phyloP scores from a whole-genome alignment of 106 monocot species.

The Dioscorea dumetorum region DNA sequence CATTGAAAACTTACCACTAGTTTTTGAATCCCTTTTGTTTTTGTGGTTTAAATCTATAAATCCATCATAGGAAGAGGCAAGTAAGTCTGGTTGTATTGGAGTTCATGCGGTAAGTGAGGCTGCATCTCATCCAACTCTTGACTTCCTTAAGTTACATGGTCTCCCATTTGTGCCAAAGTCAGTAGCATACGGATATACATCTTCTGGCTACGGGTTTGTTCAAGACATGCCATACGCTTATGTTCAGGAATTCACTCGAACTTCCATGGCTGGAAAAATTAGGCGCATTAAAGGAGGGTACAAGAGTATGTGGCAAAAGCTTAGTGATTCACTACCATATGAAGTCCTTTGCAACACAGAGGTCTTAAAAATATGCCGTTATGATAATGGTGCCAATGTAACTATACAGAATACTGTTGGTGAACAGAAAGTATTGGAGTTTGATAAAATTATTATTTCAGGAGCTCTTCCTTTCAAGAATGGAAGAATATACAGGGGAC shows the following conservation, averaged over 20 bases:
- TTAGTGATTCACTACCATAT: slow-evolving; percentile 37
- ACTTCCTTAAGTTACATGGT: slow-evolving; percentile 29
- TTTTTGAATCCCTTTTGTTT: not conserved
- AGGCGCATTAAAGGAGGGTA: slow-evolving; percentile 40
- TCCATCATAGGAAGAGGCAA: slow-evolving; percentile 36
- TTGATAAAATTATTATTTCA: slow-evolving; percentile 43
- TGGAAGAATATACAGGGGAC: slow-evolving; percentile 27
- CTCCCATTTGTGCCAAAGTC: slow-evolving; percentile 37
- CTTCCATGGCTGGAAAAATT: slow-evolving; percentile 59
- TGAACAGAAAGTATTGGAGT: slow-evolving; percentile 21
- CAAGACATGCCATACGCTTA: slow-evolving; percentile 65
- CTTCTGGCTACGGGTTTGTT: slow-evolving; percentile 51
- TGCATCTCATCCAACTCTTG: slow-evolving; percentile 31
- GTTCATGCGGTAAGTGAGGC: slow-evolving; percentile 32
- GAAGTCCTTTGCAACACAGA: slow-evolving; percentile 39
- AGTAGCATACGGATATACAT: slow-evolving; percentile 49
- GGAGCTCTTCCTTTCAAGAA: slow-evolving; percentile 39
- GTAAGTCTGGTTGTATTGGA: slow-evolving; percentile 26
- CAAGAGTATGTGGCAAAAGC: slow-evolving; percentile 49
- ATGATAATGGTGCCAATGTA: slow-evolving; percentile 5
- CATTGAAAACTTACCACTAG: no score
- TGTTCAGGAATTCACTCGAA: slow-evolving; percentile 47
- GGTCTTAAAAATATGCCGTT: slow-evolving; percentile 25
- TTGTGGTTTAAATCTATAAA: not conserved
- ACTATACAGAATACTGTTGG: slow-evolving; percentile 17